Evolutionary conservation across 257 asterid genomes (phyloP).

Genomic region (Gentiana straminea): DNA sequence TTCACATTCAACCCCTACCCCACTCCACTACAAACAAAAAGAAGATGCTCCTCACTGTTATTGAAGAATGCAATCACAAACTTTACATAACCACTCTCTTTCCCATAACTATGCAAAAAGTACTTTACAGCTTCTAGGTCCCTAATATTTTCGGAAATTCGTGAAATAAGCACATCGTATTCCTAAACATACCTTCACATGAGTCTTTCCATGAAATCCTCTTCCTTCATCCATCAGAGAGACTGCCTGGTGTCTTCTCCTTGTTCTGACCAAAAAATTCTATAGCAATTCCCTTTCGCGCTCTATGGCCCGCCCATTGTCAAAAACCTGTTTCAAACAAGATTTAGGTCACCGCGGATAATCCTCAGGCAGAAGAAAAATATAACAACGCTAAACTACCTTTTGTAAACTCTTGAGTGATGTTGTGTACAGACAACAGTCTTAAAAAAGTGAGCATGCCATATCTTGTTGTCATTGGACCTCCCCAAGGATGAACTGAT

Average conservation of each 20-base stretch:
- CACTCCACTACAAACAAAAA: too few relatives aligned
- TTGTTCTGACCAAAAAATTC: constrained; percentile 94
- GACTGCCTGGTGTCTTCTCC: constrained; percentile 94
- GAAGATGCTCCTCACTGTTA: too few relatives aligned
- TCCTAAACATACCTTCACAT: constrained; percentile 62
- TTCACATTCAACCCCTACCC: too few relatives aligned
- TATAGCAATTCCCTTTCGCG: constrained; percentile 86
- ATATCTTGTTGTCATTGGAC: constrained; percentile 66
- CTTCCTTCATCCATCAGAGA: constrained; percentile 94
- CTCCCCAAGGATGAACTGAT: constrained; percentile 97
- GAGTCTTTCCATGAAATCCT: constrained; percentile 91
- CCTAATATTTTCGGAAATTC: too few relatives aligned
- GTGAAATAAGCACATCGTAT: background rate
- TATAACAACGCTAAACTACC: constrained; percentile 28
- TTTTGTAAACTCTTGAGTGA: constrained; percentile 81
- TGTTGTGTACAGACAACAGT: constrained; percentile 63
- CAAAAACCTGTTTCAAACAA: constrained; percentile 61
- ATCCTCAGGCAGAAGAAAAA: constrained; percentile 1
- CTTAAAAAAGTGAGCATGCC: constrained; percentile 79
- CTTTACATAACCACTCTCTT: too few relatives aligned
- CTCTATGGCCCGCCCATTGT: constrained; percentile 85
- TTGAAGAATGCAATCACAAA: too few relatives aligned
- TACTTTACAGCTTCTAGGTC: too few relatives aligned
- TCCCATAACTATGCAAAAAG: too few relatives aligned
- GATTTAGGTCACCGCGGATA: constrained; percentile 12